Evolutionary conservation across 1,139 yeast species (phyloP), one percentile per base, ranked within the genome.

Genomic region (Suhomyces terraborum): DNA sequence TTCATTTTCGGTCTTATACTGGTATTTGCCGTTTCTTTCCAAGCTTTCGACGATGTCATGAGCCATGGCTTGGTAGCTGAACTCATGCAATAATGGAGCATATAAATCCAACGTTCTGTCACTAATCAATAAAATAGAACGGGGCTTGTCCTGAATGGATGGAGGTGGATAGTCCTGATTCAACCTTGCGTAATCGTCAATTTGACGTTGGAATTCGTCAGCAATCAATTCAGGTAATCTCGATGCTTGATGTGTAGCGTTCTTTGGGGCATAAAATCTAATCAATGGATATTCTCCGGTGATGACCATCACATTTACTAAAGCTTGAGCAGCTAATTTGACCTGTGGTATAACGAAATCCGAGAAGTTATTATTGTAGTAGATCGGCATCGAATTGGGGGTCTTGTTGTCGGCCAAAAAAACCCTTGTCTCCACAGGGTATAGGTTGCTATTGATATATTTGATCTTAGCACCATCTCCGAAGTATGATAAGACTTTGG

Each of bases 41-140:
- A 76, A 67, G 32, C 69, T 62, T 28, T 69, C 73, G 27, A 77
- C 76, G 36, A 81, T 62, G 61, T 93, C 98, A 69, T 84, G 83
- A 12, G 93, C 86, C 88, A 91, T 84, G 6, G 97, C 93, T 62
- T 93, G 96, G 61, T 89, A 94, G n/a, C 85, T 80, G 62, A 91
- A 88, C 59, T 89, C 96, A 61, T 93, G 98, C 41, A 91, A 64
- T 36, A 94, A 61, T 0, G 98, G 96, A 4, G 95, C 87, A 55
- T 79, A 79, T 43, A 86, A 70, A 61, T 94, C 98, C 58, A 89
- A 61, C 1, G 95, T 76, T 47, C 99, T 73, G 62, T 93, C 98
- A 5, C 87, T 70, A 23, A 93, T 79, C 38, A 93, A 62, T 51
- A 91, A 73, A 1, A 88, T 74, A 0, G 96, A 79, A 50, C 96